Percentiles rank a stretch among this genome's conserved stretches.
Evolutionary conservation across 1,139 yeast genomes (phyloP).

Genomic region (Suhomyces panamericanus): DNA sequence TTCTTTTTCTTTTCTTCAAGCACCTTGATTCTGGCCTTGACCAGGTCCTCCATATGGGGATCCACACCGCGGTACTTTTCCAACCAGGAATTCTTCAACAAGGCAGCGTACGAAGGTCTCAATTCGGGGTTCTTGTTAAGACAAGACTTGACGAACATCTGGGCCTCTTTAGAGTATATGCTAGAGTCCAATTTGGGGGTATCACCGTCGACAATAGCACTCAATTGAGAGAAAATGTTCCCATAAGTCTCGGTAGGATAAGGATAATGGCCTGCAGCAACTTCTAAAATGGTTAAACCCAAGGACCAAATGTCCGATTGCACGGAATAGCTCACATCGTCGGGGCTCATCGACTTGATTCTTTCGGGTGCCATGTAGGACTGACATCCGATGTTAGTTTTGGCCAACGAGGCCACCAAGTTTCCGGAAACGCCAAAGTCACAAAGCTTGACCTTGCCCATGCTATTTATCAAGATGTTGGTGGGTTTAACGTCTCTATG

Average conservation of each 20-base stretch:
- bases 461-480: conserved; percentile 75
- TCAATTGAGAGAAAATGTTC: conserved; percentile 86
- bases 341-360: conserved; percentile 59
- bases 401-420: conserved; percentile 90
- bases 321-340: conserved; percentile 82
- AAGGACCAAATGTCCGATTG: conserved; percentile 97
- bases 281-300: conserved; percentile 84
- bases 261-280: conserved; percentile 90
- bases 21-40: conserved; percentile 34
- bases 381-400: conserved; percentile 97
- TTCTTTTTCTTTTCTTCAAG: conserved; percentile 25
- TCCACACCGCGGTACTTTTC: conserved; percentile 45
- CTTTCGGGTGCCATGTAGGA: conserved; percentile 99
- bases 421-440: conserved; percentile 98
- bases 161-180: conserved; percentile 71
- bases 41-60: conserved; percentile 45
- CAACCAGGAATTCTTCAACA: conserved; percentile 84
- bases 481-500: conserved; percentile 98
- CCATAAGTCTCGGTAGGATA: conserved; percentile 93
- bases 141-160: conserved; percentile 76
- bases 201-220: conserved; percentile 95
- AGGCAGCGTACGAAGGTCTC: conserved; percentile 79
- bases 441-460: conserved; percentile 87
- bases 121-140: conserved; percentile 76
- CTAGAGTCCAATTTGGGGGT: conserved; percentile 69